Base-by-base conservation (phyloP, 1,284 basidiomycete species). In the Gymnopus androsaceus region DNA sequence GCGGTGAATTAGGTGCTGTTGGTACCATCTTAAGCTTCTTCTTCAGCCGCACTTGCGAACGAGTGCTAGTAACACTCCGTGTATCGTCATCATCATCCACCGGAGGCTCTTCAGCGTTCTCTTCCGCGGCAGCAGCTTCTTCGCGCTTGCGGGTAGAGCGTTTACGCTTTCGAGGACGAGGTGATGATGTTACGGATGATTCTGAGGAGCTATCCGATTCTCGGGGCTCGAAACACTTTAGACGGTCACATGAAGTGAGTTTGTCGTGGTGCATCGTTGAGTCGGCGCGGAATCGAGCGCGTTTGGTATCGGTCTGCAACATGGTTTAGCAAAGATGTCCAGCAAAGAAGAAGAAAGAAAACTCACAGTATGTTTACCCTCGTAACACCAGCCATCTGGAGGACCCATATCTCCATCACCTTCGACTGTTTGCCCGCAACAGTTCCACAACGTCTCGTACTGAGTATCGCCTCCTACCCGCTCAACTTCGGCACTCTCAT, bases 371-470 rank as follows among this genome's bases (percentile, higher is more conserved):
- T 91, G 89, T 65, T 78, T 80, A 3, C 88, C 89, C 68, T 91
- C 88, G 61, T 89, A 91, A 63, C 88, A 91, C 87, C 87, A 91
- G 1, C 88, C 88, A 66, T 90, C 88, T 2, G 88, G 89, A 2
- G 88, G 89, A 0, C 88, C 88, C 71, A 86, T 84, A 60, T 88
- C 85, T 0, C 88, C 88, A 60, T 87, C 83, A 1, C 88, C 89
- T 44, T 88, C 82, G 9, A 83, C 83, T 0, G 80, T 83, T 65
- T 79, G 76, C 6, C 81, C 85, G 66, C 88, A 91, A 69, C 88
- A 91, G 3, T 79, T 81, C 80, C 82, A 91, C 1, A 84, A 70
- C 63, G 77, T 79, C 62, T 80, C 76, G 50, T 76, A 77, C 53
- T 71, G 66, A 9, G 69, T 68, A 58, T 59, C 61, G 54, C 63